Base-by-base conservation (phyloP, 2,329 filamentous ascomycete species). In the Aspergillus cejpii region DNA sequence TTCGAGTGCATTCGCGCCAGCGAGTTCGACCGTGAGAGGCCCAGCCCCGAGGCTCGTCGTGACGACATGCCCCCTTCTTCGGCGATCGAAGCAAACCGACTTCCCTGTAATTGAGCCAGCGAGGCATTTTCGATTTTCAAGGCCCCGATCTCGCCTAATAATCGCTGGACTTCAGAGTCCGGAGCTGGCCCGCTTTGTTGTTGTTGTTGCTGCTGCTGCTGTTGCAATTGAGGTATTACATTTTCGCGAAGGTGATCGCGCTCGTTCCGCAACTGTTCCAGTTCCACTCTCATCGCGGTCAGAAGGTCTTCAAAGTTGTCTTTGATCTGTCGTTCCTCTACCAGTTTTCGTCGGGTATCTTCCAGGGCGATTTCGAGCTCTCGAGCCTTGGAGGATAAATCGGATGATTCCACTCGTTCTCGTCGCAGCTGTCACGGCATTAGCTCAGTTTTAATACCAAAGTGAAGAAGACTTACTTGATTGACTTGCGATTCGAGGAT, bases 291-390 rank as follows among this genome's bases (percentile, higher is more conserved):
- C 55, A 97, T 81, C 4, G 87, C 91, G 5, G 83, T 81, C 36
- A 97, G 75, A 34, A 98, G 76, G 63, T 96, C 90, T 68, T 97
- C 89, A 57, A 97, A 94, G 64, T 94, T 96, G 60, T 87, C 83
- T 65, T 94, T 96, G 56, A 86, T 81, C 63, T 87, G 80, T 44
- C 86, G 80, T 69, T 98, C 92, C 61, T 97, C 89, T 1, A 79
- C 75, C 36, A 98, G 74, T 54, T 87, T 84, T 56, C 90, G 81
- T 51, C 85, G 82, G 38, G 91, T 78, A 59, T 94, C 88, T 54
- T 95, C 89, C 52, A 94, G 81, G 0, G 81, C 81, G 42, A 70
- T 74, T 65, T 96, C 89, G 20, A 97, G 75, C 55, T 95, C 87
- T 61, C 79, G 83, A 28, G 92, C 74, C 43, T 84, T 80, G 20